Percentiles rank a stretch among this genome's conserved stretches.
Conservation (phyloP, 106 monocot genomes). For the Vanilla planifolia region DNA sequence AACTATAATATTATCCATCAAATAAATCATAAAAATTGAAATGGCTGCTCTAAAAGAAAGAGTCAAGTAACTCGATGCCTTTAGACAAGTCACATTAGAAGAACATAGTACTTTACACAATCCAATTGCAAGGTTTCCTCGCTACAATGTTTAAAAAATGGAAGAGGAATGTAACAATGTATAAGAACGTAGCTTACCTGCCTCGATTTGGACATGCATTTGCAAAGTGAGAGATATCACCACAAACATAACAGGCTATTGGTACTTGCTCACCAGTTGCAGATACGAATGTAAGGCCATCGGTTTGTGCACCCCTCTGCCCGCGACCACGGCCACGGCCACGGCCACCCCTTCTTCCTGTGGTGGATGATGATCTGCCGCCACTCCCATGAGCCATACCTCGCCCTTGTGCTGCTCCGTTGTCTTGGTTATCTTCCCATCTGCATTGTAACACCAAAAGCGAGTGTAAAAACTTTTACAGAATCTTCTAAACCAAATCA, state of each 20-base stretch:
- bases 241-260: constrained; percentile 67
- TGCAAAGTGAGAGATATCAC: constrained; percentile 91
- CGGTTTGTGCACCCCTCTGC: constrained; percentile 23
- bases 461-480: too few species aligned
- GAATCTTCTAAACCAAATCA: too few species aligned
- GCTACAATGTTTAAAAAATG: too few species aligned
- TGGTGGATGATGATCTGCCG: constrained; percentile 19
- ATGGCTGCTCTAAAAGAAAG: too few species aligned
- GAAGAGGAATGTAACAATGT: background rate
- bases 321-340: constrained; percentile 33
- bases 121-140: too few species aligned
- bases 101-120: too few species aligned
- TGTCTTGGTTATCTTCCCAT: constrained; percentile 61
- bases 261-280: constrained; percentile 75
- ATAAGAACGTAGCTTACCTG: constrained; percentile 4
- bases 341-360: constrained; percentile 34
- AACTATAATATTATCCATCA: too few species aligned
- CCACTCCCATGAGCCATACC: constrained; percentile 12
- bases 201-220: constrained; percentile 66
- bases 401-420: constrained; percentile 18
- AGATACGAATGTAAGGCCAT: constrained; percentile 54
- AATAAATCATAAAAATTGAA: too few species aligned
- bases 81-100: too few species aligned
- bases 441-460: constrained; percentile 13
- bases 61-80: too few species aligned